Percentiles rank a stretch among this genome's conserved stretches.
Conservation (phyloP, 164 flowering plant species). For the Paratinospora sagittata region DNA sequence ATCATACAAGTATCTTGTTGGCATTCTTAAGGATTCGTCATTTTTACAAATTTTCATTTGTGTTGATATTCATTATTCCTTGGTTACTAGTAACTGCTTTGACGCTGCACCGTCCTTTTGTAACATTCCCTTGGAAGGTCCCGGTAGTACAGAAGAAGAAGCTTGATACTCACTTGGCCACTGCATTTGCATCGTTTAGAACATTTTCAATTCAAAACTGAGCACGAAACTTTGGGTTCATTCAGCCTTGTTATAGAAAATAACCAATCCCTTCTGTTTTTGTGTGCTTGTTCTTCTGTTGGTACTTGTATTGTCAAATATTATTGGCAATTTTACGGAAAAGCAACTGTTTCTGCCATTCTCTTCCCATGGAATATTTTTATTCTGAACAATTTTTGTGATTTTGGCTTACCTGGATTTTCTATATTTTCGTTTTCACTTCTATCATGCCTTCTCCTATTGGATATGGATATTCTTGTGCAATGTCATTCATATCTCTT, state of each 20-base stretch:
- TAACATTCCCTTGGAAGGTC: neutral
- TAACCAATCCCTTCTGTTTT: neutral
- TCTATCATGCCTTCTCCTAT: neutral
- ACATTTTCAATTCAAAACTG: neutral
- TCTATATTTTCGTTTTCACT: neutral
- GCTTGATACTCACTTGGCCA: neutral
- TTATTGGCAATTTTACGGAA: neutral
- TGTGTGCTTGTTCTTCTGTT: neutral
- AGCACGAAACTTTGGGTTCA: neutral
- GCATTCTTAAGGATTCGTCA: neutral
- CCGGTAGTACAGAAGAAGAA: neutral
- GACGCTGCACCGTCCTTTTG: neutral
- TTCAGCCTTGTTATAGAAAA: neutral
- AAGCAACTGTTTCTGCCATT: too few relatives aligned
- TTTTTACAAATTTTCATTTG: neutral
- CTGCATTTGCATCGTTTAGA: neutral
- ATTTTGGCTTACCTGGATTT: neutral
- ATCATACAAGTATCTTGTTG: neutral
- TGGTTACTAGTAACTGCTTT: neutral
- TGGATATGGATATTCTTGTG: neutral
- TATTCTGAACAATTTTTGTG: neutral
- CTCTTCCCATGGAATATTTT: too few relatives aligned
- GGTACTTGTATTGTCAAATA: neutral
- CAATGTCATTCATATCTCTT: neutral
- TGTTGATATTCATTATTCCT: neutral